These are phyloP conservation scores for Ascochyta viciae-villosae DNA, from an alignment of 2,329 filamentous ascomycete species.

Conservation along the genomic window DNA sequence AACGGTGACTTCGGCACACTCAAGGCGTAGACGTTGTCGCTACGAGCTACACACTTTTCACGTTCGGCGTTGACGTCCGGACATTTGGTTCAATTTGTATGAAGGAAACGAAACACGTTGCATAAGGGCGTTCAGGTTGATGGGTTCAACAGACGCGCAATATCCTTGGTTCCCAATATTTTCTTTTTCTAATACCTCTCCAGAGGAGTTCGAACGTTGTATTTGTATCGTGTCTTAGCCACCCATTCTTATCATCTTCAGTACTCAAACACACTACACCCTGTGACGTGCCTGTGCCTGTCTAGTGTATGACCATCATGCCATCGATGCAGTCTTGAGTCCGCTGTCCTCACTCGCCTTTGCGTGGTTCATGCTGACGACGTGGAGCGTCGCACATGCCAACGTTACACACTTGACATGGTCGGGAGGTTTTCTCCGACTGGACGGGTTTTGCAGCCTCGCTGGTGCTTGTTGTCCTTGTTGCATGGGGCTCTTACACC, in stretches of 20 bases:
- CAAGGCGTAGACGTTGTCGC: slow-evolving; percentile 3
- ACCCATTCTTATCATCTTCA: not conserved
- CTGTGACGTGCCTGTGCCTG: not conserved
- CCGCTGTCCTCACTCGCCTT: not conserved
- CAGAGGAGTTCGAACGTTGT: not conserved
- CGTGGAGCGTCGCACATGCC: not conserved
- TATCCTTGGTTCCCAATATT: slow-evolving; percentile 4
- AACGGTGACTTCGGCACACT: slow-evolving; percentile 16
- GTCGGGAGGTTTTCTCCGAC: not conserved
- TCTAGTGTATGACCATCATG: too few species aligned
- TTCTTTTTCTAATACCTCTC: slow-evolving; percentile 1
- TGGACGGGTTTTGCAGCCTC: not conserved
- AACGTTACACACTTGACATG: not conserved
- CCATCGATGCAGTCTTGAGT: not conserved
- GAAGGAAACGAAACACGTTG: slow-evolving; percentile 7
- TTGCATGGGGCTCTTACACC: not conserved
- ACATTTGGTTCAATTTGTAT: slow-evolving; percentile 14
- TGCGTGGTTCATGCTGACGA: not conserved
- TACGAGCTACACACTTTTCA: not conserved
- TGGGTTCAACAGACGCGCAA: not conserved
- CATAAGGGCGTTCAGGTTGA: slow-evolving; percentile 11
- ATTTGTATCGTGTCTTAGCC: slow-evolving; percentile 5
- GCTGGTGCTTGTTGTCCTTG: not conserved
- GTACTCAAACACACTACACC: too few species aligned
- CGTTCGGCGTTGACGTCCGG: not conserved